Conservation (phyloP, 225 moss, liverwort and hornwort species). For the Pseudisothecium myosuroides region DNA sequence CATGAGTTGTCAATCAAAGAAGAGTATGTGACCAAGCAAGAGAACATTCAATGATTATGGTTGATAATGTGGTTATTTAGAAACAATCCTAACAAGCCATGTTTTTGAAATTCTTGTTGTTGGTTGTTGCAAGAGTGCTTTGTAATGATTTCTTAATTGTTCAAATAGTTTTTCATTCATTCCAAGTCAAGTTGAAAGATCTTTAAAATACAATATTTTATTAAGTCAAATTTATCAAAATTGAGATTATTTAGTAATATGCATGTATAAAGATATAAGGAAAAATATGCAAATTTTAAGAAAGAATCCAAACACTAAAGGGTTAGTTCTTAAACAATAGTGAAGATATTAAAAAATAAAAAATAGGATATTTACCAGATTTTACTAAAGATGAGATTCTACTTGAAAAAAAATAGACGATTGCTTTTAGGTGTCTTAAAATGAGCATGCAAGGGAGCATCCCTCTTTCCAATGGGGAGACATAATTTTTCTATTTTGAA, state of each 20-base stretch:
- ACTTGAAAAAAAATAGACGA: no score
- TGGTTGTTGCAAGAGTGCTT: background rate
- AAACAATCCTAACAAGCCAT: background rate
- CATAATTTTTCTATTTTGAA: no score
- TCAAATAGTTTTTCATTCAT: no score
- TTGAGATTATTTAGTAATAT: background rate
- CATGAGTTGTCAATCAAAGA: background rate
- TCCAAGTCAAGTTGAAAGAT: no score
- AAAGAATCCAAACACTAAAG: background rate
- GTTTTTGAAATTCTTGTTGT: no score
- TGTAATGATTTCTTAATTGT: background rate
- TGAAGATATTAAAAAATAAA: background rate
- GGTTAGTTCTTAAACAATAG: background rate
- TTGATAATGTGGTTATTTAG: background rate
- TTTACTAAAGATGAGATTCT: no score
- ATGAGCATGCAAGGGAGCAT: no score
- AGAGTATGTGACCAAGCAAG: no score
- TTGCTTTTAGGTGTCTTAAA: no score
- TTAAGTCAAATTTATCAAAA: background rate
- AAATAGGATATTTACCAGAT: background rate
- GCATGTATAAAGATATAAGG: fast-evolving
- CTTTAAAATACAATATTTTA: background rate
- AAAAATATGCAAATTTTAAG: background rate
- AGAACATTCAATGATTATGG: fast-evolving
- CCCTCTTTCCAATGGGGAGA: no score